These are phyloP conservation scores for Fonsecaea erecta DNA, from an alignment of 2,329 filamentous ascomycete genomes.

Conservation along the genomic window DNA sequence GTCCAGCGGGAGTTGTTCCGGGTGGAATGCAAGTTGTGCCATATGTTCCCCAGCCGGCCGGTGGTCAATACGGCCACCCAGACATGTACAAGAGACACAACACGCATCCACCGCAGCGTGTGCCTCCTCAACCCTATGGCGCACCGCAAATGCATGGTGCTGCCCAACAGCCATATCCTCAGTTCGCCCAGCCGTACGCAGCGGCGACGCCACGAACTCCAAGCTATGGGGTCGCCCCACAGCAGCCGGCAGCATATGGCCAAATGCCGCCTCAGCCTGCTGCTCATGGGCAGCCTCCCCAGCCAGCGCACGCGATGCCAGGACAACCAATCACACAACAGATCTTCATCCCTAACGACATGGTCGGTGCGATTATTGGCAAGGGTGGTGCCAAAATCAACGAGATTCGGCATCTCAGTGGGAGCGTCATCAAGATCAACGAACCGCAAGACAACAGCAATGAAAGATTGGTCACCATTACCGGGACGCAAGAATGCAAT, in stretches of 20 bases:
- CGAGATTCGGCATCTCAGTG: constrained; percentile 94
- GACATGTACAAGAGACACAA: constrained; percentile 81
- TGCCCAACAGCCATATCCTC: constrained; percentile 47
- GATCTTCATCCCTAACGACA: constrained; percentile 98
- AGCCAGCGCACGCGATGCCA: constrained; percentile 69
- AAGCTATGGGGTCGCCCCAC: constrained; percentile 78
- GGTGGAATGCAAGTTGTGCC: constrained; percentile 99
- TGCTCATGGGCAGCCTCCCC: constrained; percentile 69
- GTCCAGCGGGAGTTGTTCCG: constrained; percentile 88
- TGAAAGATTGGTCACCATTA: constrained; percentile 95
- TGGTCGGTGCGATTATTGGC: constrained; percentile 98
- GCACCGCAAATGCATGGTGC: constrained; percentile 74
- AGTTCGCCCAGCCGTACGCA: constrained; percentile 74
- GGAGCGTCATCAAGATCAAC: constrained; percentile 99
- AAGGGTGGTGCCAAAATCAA: constrained; percentile 99
- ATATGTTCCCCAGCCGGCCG: constrained; percentile 89
- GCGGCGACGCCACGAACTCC: constrained; percentile 71
- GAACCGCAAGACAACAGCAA: constrained; percentile 99
- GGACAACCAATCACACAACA: constrained; percentile 92
- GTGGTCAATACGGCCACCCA: constrained; percentile 88
- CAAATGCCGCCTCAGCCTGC: constrained; percentile 63
- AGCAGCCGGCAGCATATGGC: constrained; percentile 73
- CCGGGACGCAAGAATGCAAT: constrained; percentile 96
- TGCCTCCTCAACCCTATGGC: constrained; percentile 67
- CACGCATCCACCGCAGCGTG: constrained; percentile 71